phyloP scores from a whole-genome alignment of 176 grass and related monocot species.

The Neostapfia colusana region DNA sequence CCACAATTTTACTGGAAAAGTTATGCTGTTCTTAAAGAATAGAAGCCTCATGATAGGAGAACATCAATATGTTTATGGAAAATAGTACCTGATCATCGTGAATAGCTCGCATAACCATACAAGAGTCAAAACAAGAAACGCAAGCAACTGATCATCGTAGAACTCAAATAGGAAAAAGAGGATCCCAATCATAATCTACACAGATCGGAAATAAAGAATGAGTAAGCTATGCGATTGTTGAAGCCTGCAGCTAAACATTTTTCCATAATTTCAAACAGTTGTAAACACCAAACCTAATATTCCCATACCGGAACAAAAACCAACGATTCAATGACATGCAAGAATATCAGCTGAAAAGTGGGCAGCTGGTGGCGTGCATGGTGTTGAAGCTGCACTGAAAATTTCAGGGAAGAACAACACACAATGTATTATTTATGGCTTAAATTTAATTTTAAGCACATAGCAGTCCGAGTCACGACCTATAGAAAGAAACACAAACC shows the following conservation, averaged over 20 bases:
- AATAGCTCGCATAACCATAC: conserved; percentile 99
- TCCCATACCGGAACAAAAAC: conserved; percentile 95
- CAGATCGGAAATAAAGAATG: conserved; percentile 43
- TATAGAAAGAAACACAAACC: conserved; percentile 56
- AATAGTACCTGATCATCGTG: conserved; percentile 92
- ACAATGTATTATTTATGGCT: conserved; percentile 20
- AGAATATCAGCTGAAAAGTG: conserved; percentile 97
- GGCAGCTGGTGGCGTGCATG: conserved; percentile 93
- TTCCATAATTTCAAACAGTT: conserved; percentile 18
- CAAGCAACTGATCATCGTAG: conserved; percentile 94
- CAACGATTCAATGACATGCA: conserved; percentile 97
- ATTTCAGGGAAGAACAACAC: conserved; percentile 37
- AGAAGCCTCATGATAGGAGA: neutral
- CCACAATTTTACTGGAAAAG: conserved; percentile 11
- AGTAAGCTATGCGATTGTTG: neutral
- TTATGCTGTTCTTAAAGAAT: conserved; percentile 1
- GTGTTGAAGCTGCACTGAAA: conserved; percentile 99
- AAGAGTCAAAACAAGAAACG: conserved; percentile 92
- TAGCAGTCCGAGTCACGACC: conserved; percentile 23
- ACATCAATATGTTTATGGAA: conserved; percentile 14
- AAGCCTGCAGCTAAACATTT: conserved; percentile 18
- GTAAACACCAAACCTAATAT: conserved; percentile 15
- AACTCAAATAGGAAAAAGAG: conserved; percentile 99
- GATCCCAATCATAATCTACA: conserved; percentile 99
- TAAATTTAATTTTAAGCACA: conserved; percentile 4